Conservation (phyloP, 352 stramenopile genomes). For the Halophytophthora polymorphica region DNA sequence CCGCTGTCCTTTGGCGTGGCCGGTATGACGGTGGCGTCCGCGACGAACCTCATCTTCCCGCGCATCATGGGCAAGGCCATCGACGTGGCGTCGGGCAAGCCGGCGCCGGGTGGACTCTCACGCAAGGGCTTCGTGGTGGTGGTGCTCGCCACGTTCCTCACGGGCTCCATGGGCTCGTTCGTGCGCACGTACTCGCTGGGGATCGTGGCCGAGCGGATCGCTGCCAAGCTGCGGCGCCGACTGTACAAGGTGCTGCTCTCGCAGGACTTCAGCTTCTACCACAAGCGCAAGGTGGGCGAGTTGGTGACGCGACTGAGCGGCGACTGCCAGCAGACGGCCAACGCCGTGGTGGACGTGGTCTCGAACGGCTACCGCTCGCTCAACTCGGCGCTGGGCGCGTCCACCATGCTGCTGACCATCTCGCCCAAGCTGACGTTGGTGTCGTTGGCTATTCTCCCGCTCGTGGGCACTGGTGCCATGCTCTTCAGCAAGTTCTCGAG, state of each 20-base stretch:
- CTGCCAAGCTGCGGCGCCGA: conserved; percentile 66
- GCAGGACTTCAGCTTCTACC: conserved; percentile 86
- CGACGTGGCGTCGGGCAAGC: conserved; percentile 77
- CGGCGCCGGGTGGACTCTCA: conserved; percentile 63
- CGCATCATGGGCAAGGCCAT: conserved; percentile 88
- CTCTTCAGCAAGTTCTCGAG: conserved; percentile 85
- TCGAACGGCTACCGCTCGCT: conserved; percentile 85
- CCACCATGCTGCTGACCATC: conserved; percentile 86
- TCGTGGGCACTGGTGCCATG: conserved; percentile 77
- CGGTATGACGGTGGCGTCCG: conserved; percentile 81
- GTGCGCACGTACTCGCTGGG: conserved; percentile 86
- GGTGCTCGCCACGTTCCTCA: conserved; percentile 82
- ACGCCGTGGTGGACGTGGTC: conserved; percentile 84
- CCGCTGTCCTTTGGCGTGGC: conserved; percentile 64
- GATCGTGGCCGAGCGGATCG: conserved; percentile 85
- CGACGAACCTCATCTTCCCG: conserved; percentile 88
- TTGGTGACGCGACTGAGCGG: conserved; percentile 81
- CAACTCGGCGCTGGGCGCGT: conserved; percentile 87
- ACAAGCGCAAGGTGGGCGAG: conserved; percentile 79
- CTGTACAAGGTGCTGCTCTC: conserved; percentile 76
- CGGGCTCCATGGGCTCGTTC: conserved; percentile 83
- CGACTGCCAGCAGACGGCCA: conserved; percentile 88
- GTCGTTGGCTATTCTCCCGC: conserved; percentile 77
- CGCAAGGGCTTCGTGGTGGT: conserved; percentile 85
- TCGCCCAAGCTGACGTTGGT: conserved; percentile 89